Base-by-base conservation (phyloP, 2,329 filamentous ascomycete species). In the Verticillium isaacii region DNA sequence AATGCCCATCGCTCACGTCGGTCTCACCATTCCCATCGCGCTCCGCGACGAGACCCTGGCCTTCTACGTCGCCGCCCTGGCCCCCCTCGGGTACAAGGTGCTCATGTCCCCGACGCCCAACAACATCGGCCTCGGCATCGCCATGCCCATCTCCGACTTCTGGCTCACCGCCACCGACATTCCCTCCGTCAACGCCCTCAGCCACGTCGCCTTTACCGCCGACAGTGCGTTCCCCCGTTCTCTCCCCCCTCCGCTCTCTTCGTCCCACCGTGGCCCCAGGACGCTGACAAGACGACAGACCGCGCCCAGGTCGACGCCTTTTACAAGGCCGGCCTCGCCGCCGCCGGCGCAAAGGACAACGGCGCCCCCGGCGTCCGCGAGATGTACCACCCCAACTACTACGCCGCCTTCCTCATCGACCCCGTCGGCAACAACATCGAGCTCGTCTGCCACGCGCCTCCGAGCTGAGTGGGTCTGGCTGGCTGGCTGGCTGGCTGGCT, bases 391-490 rank as follows among this genome's bases (percentile, higher is more conserved):
- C 67, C 75, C 15, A 72, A 73, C 6, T 85, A 84, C 68, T 85
- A 83, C 59, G 82, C 69, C 1, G 80, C 81, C 0, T 85, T 80
- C 70, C 73, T 84, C 6, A 68, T 76, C 50, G 82, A 84, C 66
- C 80, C 81, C 1, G 70, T 74, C 3, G 82, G 82, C 0, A 84
- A 84, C 66, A 85, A 85, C 65, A 76, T 84, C 55, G 82, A 85
- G 70, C 75, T 75, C 59, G 73, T 81, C 12, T 74, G 71, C 55
- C 64, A 65, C 58, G 60, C 41, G 52, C 63, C 64, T 11, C 25
- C 54, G 25, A 50, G 41, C 41, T 50, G 41, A 50, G 41, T 19
- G 41, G 34, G 34, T 6, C 29, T 5, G 29, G 29, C 29, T 29
- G 1, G 25, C 25, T 3, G 25, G 29, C 29, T 29, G 29, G 29